These are phyloP conservation scores for Hansenula lynferdii DNA, from an alignment of 1,139 yeast genomes.

Conservation along the genomic window DNA sequence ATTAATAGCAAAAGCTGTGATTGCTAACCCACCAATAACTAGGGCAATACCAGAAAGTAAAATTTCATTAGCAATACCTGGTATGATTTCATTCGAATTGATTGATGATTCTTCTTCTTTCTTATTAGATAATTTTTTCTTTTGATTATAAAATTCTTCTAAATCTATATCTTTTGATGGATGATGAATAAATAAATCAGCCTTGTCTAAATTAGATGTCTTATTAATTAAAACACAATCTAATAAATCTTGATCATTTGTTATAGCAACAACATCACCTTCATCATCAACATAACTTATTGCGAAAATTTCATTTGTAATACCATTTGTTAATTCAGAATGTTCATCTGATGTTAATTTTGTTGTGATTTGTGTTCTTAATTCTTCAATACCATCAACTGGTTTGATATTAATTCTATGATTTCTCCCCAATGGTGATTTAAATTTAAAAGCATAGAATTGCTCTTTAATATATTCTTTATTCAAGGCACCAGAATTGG, in stretches of 20 bases:
- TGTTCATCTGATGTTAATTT: slow-evolving; percentile 39
- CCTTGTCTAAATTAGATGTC: slow-evolving; percentile 48
- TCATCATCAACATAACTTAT: slow-evolving; percentile 83
- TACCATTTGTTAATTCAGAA: slow-evolving; percentile 33
- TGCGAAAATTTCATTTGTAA: slow-evolving; percentile 44
- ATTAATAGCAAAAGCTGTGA: slow-evolving; percentile 16
- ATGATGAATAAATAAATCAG: slow-evolving; percentile 70
- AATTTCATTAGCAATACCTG: slow-evolving; percentile 55
- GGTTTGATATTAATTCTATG: slow-evolving; percentile 56
- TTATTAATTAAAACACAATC: slow-evolving; percentile 64
- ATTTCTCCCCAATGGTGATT: slow-evolving; percentile 68
- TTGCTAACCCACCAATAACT: slow-evolving; percentile 54
- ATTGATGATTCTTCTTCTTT: slow-evolving; percentile 5
- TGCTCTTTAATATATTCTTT: slow-evolving; percentile 23
- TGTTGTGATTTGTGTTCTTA: slow-evolving; percentile 41
- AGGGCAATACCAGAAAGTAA: slow-evolving; percentile 62
- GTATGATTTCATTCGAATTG: slow-evolving; percentile 30
- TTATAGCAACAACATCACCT: slow-evolving; percentile 74
- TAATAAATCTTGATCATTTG: slow-evolving; percentile 64
- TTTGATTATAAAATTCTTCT: slow-evolving; percentile 15
- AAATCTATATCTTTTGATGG: slow-evolving; percentile 44
- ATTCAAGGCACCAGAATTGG: too few relatives aligned
- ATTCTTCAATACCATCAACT: slow-evolving; percentile 38
- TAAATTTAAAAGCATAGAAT: slow-evolving; percentile 68
- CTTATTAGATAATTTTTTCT: slow-evolving; percentile 8